Conservation (phyloP, 2,329 filamentous ascomycete genomes). For the Verticillium isaacii region DNA sequence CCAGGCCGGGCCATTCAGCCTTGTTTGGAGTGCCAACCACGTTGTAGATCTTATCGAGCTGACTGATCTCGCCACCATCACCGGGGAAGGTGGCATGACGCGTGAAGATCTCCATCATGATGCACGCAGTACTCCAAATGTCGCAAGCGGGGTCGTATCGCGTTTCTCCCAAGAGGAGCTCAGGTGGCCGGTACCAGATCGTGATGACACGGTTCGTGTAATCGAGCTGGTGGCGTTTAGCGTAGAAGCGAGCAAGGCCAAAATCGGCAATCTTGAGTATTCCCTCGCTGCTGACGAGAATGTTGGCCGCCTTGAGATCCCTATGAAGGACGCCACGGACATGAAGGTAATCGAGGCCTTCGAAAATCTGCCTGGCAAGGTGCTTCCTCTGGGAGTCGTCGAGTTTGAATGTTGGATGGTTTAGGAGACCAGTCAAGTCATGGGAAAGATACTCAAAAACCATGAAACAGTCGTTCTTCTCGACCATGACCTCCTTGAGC, state of each 20-base stretch:
- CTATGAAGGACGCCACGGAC: conserved; percentile 89
- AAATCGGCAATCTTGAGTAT: conserved; percentile 93
- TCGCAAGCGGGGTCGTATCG: conserved; percentile 87
- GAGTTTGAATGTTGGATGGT: conserved; percentile 87
- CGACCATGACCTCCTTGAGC: conserved; percentile 91
- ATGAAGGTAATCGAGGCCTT: conserved; percentile 90
- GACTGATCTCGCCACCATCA: conserved; percentile 91
- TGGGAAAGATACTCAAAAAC: conserved; percentile 98
- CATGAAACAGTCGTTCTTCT: conserved; percentile 99
- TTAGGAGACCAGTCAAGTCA: conserved; percentile 89
- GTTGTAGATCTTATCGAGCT: conserved; percentile 94
- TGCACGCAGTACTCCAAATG: conserved; percentile 96
- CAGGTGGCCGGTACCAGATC: conserved; percentile 93
- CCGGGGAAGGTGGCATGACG: conserved; percentile 91
- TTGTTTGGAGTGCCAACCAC: conserved; percentile 83
- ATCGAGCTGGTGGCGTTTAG: conserved; percentile 84
- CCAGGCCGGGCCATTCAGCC: conserved; percentile 79
- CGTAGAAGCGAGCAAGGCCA: conserved; percentile 91
- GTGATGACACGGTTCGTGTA: conserved; percentile 99
- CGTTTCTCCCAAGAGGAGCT: conserved; percentile 86
- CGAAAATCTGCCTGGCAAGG: conserved; percentile 86
- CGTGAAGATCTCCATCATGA: conserved; percentile 95
- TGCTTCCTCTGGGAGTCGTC: conserved; percentile 87
- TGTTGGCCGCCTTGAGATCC: conserved; percentile 98
- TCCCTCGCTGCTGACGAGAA: conserved; percentile 85